Evolutionary conservation across 805 yeast species (phyloP), one percentile per base, ranked within the genome.

Genomic region (Schwanniomyces pseudopolymorphus): DNA sequence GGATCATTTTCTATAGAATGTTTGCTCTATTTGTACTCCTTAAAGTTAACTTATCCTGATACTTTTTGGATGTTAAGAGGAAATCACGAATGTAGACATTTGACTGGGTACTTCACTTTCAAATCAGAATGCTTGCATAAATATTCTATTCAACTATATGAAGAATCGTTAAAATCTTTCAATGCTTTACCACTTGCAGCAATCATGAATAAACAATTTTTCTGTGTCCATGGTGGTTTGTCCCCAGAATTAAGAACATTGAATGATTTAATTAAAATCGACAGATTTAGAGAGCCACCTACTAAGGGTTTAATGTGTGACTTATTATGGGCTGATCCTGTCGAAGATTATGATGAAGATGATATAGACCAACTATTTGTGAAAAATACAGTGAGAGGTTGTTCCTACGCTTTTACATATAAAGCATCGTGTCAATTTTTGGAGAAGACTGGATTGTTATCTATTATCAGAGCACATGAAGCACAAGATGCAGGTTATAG

Each of bases 401-500:
- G 98, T 64, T 90, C 97, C 0, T 94, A 83, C 64, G 89, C 92
- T 45, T 92, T 80, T 64, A 83, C 96, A 0, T 94, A 86, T 64
- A 78, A 77, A 57, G 96, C 97, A 0, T 79, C 85, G 2, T 85
- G 94, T 57, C 79, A 79, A 39, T 92, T 92, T 57, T 72, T 92
- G 56, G 85, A 86, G 54, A 74, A 82, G 43, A 92, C 89, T 35
- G 86, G 88, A 19, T 70, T 92, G 31, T 70, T 92, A 26, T 85
- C 90, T n/a, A 80, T 92, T 28, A 89, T 92, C 39, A 77, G 99
- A 48, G 98, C 97, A 1, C 99, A 92, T 65, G 97, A 92, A 69
- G 97, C 97, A 1, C 99, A 92, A 67, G 97, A 92, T 66, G 91
- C 94, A 8, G 99, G 99, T 31, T 92, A 91, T 67, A 75, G 97